Percentiles rank a stretch among this genome's conserved stretches.
Evolutionary conservation across 2,329 filamentous ascomycete genomes (phyloP).

Genomic region (Escovopsis weberi): DNA sequence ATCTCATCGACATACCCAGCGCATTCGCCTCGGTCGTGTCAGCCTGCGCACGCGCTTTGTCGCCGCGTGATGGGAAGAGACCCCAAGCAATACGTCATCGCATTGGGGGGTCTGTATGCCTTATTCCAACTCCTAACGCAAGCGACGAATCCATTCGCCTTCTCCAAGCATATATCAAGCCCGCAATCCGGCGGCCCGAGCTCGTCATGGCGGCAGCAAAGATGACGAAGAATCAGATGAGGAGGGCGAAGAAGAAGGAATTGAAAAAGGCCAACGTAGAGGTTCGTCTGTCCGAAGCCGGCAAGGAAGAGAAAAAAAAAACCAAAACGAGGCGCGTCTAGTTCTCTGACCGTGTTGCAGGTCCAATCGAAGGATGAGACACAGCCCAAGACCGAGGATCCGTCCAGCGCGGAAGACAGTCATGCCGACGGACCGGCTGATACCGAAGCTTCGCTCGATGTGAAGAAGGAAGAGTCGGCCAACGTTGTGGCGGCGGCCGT

Average conservation of each 20-base stretch:
- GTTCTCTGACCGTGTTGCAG: not conserved
- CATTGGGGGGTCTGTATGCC: constrained; percentile 20
- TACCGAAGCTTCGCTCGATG: constrained; percentile 1
- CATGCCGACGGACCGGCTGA: not conserved
- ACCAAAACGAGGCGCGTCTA: too few relatives aligned
- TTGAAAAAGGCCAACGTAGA: constrained; percentile 55
- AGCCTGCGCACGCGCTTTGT: constrained; percentile 1
- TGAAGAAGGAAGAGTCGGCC: constrained; percentile 17
- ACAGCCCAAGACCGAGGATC: not conserved
- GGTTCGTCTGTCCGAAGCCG: constrained; percentile 19
- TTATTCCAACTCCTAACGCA: constrained; percentile 23
- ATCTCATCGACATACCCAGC: not conserved
- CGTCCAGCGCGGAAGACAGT: not conserved
- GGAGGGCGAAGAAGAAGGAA: constrained; percentile 88
- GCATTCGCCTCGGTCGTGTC: not conserved
- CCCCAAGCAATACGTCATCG: constrained; percentile 22
- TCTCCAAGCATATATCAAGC: constrained; percentile 13
- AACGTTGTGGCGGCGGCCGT: constrained; percentile 20
- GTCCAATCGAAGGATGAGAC: not conserved
- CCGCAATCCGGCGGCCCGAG: constrained; percentile 11
- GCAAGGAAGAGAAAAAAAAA: too few relatives aligned
- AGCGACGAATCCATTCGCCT: constrained; percentile 16
- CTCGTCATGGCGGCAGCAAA: constrained; percentile 49
- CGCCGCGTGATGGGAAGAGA: constrained; percentile 20
- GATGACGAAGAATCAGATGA: constrained; percentile 86